Evolutionary conservation across 2,329 filamentous ascomycete species (phyloP).

Genomic region (Zarea fungicola): DNA sequence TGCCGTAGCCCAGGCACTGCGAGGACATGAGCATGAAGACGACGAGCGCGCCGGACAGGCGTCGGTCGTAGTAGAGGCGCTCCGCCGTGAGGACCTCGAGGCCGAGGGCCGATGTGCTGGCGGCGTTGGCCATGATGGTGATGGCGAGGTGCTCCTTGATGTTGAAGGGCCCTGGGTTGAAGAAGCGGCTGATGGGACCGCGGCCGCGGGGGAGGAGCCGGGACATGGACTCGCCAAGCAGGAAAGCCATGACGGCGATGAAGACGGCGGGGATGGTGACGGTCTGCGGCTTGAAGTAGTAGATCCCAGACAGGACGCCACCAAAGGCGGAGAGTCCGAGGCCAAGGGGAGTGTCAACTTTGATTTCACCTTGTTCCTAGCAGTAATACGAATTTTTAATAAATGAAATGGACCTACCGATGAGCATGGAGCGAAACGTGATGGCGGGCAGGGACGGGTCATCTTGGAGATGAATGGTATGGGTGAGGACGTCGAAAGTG

Average conservation of each 20-base stretch:
- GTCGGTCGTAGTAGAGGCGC: constrained; percentile 39
- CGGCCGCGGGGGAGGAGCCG: constrained; percentile 1
- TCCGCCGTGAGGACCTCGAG: constrained; percentile 41
- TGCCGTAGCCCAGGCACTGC: constrained; percentile 43
- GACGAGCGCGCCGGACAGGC: constrained; percentile 32
- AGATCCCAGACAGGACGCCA: constrained; percentile 6
- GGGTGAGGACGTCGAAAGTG: constrained; percentile 5
- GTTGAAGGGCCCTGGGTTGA: constrained; percentile 23
- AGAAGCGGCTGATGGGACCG: constrained; percentile 15
- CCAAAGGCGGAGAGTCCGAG: constrained; percentile 10
- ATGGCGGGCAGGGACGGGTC: constrained; percentile 2
- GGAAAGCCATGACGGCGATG: constrained; percentile 8
- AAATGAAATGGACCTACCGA: too few relatives aligned
- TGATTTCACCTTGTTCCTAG: too few relatives aligned
- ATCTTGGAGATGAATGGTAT: constrained; percentile 11
- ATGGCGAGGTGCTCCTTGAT: constrained; percentile 29
- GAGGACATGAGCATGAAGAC: constrained; percentile 44
- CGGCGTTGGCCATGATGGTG: constrained; percentile 39
- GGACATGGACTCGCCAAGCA: constrained; percentile 9
- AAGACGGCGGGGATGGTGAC: constrained; percentile 8
- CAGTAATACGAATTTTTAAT: too few relatives aligned
- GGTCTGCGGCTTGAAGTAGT: constrained; percentile 12
- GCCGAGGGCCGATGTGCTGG: constrained; percentile 25
- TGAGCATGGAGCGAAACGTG: constrained; percentile 2
- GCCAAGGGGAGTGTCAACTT: background rate